Base-by-base conservation (phyloP, 371 early-diverging fungal genomes). In the Circinella umbellata region DNA sequence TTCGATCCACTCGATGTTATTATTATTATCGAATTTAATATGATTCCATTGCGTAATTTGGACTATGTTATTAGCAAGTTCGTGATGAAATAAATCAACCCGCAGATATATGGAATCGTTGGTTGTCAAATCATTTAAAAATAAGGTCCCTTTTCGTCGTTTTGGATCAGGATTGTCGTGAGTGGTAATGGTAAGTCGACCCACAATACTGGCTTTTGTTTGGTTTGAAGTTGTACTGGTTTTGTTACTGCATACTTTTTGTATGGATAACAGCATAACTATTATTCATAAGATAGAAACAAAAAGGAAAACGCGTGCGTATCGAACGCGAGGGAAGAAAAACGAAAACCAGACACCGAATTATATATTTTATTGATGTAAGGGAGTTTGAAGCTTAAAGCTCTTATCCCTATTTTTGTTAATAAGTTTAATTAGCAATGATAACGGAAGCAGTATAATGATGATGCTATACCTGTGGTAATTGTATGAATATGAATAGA, bases 41-140 rank as follows among this genome's bases (percentile, higher is more conserved):
- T 48, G 66, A 36, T 65, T 66, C 77, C 77, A 77, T 15, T 14
- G 46, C 27, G 36, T 54, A 61, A 76, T 71, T 1, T 17, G 7
- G 1, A 71, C 69, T 3, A 17, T 14, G 2, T 14, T 18, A 5
- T 66, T 34, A 1, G 46, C 8, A 3, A 68, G 15, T n/a, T 64
- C n/a, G 38, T 69, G 60, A 49, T 48, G 61, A 14, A 69, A 49
- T 11, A 34, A 18, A 46, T 76, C 70, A 0, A 76, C 62, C 4
- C 67, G 61, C 38, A 73, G 73, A 15, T 35, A 37, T 10, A 76
- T 36, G 1, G 57, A 17, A 10, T 54, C 27, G 34, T 38, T 9
- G n/a, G 61, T 68, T 8, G 7, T 62, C 4, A 37, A 35, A 64
- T 72, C 72, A 7, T 9, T 37, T 4, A 72, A 37, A 15, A 68